Conservation (phyloP, 2,329 filamentous ascomycete species). For the Monilinia polystroma region DNA sequence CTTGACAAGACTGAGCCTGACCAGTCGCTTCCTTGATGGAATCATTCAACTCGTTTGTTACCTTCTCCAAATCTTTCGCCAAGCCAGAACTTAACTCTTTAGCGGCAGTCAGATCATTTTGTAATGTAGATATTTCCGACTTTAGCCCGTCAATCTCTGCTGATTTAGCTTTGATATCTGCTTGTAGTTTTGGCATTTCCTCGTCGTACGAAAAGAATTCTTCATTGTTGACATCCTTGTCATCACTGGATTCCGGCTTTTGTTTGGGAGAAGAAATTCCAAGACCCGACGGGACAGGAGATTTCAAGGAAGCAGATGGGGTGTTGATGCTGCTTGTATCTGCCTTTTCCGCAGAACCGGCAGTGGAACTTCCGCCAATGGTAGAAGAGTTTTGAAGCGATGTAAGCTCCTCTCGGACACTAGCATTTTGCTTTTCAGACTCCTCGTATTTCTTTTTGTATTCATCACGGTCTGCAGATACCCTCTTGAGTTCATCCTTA, state of each 20-base stretch:
- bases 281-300: slow-evolving; percentile 50
- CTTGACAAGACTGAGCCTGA: slow-evolving; percentile 29
- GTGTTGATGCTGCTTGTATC: slow-evolving; percentile 35
- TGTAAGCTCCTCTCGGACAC: slow-evolving; percentile 63
- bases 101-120: slow-evolving; percentile 67
- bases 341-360: slow-evolving; percentile 29
- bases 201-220: slow-evolving; percentile 93
- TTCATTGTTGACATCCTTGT: slow-evolving; percentile 49
- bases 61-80: slow-evolving; percentile 47
- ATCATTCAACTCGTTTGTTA: slow-evolving; percentile 60
- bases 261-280: slow-evolving; percentile 52
- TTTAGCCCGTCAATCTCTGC: slow-evolving; percentile 71
- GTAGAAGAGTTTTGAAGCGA: slow-evolving; percentile 48
- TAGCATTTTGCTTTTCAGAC: slow-evolving; percentile 60
- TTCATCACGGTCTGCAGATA: slow-evolving; percentile 77
- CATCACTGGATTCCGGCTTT: slow-evolving; percentile 42
- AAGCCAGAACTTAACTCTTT: slow-evolving; percentile 70
- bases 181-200: slow-evolving; percentile 78
- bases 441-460: slow-evolving; percentile 75
- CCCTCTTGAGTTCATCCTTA: slow-evolving; percentile 85
- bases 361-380: slow-evolving; percentile 36
- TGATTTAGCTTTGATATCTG: slow-evolving; percentile 67
- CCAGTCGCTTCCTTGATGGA: slow-evolving; percentile 60
- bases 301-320: slow-evolving; percentile 45
- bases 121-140: slow-evolving; percentile 64